phyloP scores from a whole-genome alignment of 169 alveolate species.

The Cryptosporidium felis region DNA sequence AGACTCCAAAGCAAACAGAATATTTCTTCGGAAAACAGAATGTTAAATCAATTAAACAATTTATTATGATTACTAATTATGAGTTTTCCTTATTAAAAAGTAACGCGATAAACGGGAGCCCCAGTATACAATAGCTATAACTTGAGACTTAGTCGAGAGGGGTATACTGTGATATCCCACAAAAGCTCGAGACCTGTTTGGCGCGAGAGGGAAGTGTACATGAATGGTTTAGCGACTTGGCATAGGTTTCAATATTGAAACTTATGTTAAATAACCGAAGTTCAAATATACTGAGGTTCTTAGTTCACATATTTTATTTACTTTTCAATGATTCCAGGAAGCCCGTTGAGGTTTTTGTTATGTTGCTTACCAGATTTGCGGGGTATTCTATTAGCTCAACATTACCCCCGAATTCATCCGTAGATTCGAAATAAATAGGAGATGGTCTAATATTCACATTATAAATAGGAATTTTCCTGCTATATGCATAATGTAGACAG shows the following conservation, averaged over 20 bases:
- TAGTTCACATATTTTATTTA: no score
- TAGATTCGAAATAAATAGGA: slow-evolving; percentile 22
- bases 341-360: slow-evolving; percentile 55
- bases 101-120: slow-evolving; percentile 2
- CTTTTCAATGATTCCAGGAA: slow-evolving; percentile 1
- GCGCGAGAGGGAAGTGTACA: neutral
- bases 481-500: slow-evolving; percentile 36
- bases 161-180: neutral
- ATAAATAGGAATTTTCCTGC: slow-evolving; percentile 27
- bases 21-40: neutral
- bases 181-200: neutral
- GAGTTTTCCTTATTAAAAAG: slow-evolving; percentile 23
- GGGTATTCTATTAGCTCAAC: slow-evolving; percentile 36
- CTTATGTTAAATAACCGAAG: no score
- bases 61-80: neutral
- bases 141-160: neutral
- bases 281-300: no score
- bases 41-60: neutral
- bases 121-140: neutral
- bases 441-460: slow-evolving; percentile 53
- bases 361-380: neutral
- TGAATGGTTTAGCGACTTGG: no score
- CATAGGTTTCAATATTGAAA: no score
- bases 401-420: neutral
- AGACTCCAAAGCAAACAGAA: neutral